Base-by-base conservation (phyloP, 176 grass and related monocot species). In the Ensete glaucum region DNA sequence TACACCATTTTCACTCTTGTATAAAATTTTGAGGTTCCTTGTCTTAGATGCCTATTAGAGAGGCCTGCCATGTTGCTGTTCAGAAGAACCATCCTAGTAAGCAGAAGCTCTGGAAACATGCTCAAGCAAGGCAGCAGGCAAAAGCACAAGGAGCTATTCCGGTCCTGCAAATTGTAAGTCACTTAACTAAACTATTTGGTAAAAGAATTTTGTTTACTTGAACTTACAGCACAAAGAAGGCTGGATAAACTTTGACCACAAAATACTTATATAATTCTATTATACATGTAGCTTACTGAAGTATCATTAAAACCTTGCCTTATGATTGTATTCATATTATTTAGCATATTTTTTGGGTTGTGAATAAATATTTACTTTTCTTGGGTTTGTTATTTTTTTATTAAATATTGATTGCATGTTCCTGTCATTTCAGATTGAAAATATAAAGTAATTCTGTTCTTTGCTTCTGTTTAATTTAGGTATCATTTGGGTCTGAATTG, bases 401-500 rank as follows among this genome's bases (percentile, higher is more conserved):
- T 26, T 65, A 65, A 60, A 60, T 60, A 43, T 60, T n/a, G 57
- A 60, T n/a, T 60, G 57, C 14, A 60, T 57, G 34, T 68, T 15
- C 24, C 21, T 34, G 23, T 68, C 27, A 34, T n/a, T 56, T 26
- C 21, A 74, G 13, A 54, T 11, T 27, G 11, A 16, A 56, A 53
- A 1, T 74, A 19, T 56, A 8, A n/a, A 15, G 5, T 56, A 51
- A 64, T 11, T 15, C 17, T 50, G 22, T 7, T 73, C n/a, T 25
- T 57, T 52, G 67, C 75, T 63, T 12, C 77, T 62, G 79, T 70
- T 23, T 64, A 69, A 23, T 67, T 29, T 76, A 98, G 88, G 95
- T 98, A 77, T 98, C 95, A 72, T 93, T 98, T 84, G 95, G 95
- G 21, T 98, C 90, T 74, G 88, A 98, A 76, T 88, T 93, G 77